These are phyloP conservation scores for Ceratocystis colombiana DNA, from an alignment of 2,329 filamentous ascomycete species.

Conservation along the genomic window DNA sequence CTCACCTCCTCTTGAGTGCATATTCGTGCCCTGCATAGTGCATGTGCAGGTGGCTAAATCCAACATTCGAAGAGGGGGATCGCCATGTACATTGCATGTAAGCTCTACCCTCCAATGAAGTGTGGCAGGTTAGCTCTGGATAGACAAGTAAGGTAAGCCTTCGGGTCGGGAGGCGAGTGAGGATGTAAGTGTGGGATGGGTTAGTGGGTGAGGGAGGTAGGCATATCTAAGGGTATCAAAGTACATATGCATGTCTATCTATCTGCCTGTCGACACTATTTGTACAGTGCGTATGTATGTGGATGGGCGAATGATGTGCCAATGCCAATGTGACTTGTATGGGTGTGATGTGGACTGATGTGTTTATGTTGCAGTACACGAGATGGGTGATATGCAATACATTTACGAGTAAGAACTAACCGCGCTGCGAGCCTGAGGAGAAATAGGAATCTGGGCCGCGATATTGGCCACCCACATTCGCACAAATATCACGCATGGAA, in stretches of 20 bases:
- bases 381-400: background rate
- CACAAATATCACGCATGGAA: background rate
- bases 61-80: background rate
- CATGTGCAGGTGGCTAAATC: constrained; percentile 7
- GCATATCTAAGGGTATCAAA: background rate
- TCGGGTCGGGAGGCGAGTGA: background rate
- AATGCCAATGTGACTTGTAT: constrained; percentile 4
- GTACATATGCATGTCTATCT: background rate
- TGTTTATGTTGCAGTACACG: background rate
- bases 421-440: background rate
- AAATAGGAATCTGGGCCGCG: no score
- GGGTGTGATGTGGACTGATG: background rate
- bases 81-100: background rate
- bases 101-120: background rate
- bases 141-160: background rate
- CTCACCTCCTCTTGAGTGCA: constrained; percentile 8
- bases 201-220: background rate
- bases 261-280: background rate
- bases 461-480: background rate
- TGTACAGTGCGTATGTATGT: background rate
- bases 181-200: background rate
- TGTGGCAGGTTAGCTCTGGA: background rate
- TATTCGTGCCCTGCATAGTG: constrained; percentile 12
- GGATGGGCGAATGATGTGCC: background rate
- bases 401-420: background rate